Evolutionary conservation across 345 rosid species (phyloP), one percentile per base, ranked within the genome.

Genomic region (Combretum micranthum): DNA sequence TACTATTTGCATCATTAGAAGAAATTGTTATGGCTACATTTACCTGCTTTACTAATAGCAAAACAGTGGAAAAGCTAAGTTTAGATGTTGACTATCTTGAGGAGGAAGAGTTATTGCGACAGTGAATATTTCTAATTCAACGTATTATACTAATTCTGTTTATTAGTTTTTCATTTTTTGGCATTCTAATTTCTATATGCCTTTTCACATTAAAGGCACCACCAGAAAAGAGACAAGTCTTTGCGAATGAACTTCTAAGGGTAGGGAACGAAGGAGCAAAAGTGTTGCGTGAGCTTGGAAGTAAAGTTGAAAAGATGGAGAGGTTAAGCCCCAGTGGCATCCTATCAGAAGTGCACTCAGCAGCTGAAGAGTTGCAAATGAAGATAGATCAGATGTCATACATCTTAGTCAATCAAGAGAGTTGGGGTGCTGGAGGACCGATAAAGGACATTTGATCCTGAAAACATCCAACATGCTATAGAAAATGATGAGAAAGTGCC

Each of bases 361-460:
- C 97, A 51, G 96, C 87, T 6, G 94, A 85, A 69, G 77, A 69
- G 52, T 66, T 90, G 21, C 97, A 90, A 59, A 62, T 66, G 79
- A 87, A 85, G 66, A 82, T 90, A 56, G 94, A 90, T 47, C 50
- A 62, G 2, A 83, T 76, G 21, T 87, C 89, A 0, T 83, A 70
- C 71, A 79, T 90, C 63, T 71, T 90, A 21, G 85, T 87, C 22
- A 90, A 90, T 70, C 74, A 79, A 13, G 89, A 83, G 65, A 83
- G 83, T 72, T 83, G 96, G 96, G 81, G 77, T 44, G 69, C 63
- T 10, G 8, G 52, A 37, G 67, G 50, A 2, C 70, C 42, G 17
- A 65, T 53, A 1, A 72, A 69, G 65, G 79, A 75, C 60, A 0
- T 80, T 75, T 51, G 74, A 82, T 50, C 63, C 53, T 9, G 59